Base-by-base conservation (phyloP, 2,329 filamentous ascomycete genomes). In the Colletotrichum lindemuthianum region DNA sequence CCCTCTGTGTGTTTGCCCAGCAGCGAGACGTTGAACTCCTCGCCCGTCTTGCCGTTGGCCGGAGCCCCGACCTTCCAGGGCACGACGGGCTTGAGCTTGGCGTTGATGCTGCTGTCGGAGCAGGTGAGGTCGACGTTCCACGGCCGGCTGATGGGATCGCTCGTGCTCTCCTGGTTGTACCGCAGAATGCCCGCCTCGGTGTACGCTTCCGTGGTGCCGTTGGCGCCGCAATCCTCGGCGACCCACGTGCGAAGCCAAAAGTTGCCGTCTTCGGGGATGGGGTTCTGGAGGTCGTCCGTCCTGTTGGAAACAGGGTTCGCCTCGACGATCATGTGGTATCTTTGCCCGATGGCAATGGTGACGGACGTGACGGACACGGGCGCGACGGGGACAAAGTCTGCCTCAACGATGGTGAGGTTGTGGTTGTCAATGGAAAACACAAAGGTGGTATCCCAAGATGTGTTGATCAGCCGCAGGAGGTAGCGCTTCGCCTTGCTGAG, bases 321-420 rank as follows among this genome's bases (percentile, higher is more conserved):
- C 32, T 71, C 70, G 6, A 73, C 66, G n/a, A 73, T 60, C 3
- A 73, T 67, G 32, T 72, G 68, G 53, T 67, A 69, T 8, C 72
- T 65, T 66, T 84, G 81, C 45, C 84, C 84, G 48, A 86, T 77
- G 43, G 77, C 81, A 7, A 87, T 74, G 6, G 75, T 79, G 8
- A 87, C 73, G n/a, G 79, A 74, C 2, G 81, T 75, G 0, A 80
- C 80, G 1, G 75, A 73, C 69, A 85, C 86, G 0, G 84, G 83
- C 54, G 76, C 69, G 55, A 83, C 71, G 0, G 79, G 76, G 0
- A 83, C 79, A n/a, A 82, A 81, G 64, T 84, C 82, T 43, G 76
- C 77, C 12, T 79, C 76, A 34, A 84, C 79, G 44, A 85, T 78
- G 1, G 76, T 80, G 40, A 84, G 44, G 3, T 51, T 48, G 45